A percentile compares a stretch with the other conserved stretches of the same genome.
Evolutionary conservation across 805 yeast species (phyloP).

Genomic region (Metschnikowia shivogae): DNA sequence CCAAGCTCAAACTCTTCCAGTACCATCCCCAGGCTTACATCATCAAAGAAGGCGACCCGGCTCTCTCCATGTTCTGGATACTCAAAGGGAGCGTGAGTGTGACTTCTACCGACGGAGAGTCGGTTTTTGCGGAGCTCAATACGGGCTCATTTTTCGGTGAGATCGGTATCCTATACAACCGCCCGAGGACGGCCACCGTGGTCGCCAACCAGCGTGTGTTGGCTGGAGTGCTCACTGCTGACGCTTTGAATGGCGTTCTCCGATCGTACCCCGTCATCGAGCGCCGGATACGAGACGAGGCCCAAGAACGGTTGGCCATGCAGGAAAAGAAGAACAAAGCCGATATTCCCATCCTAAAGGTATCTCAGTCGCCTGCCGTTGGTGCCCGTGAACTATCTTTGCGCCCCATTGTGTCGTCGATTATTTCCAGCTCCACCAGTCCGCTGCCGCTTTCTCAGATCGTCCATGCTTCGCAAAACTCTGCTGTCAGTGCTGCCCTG

Average conservation of each 20-base stretch:
- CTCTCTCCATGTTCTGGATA: conserved; percentile 77
- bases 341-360: conserved; percentile 30
- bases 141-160: conserved; percentile 77
- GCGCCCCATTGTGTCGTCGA: conserved; percentile 18
- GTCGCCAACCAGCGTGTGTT: conserved; percentile 64
- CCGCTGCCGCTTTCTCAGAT: conserved; percentile 21
- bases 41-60: conserved; percentile 67
- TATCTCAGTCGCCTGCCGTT: conserved; percentile 15
- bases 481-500: not conserved
- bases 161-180: conserved; percentile 68
- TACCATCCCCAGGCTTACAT: conserved; percentile 67
- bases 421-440: conserved; percentile 10
- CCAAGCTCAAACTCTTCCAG: conserved; percentile 54
- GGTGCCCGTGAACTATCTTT: conserved; percentile 7
- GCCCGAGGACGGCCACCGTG: conserved; percentile 78
- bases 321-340: conserved; percentile 56
- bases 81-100: conserved; percentile 73
- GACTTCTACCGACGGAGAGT: conserved; percentile 73
- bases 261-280: conserved; percentile 64
- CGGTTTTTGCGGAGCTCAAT: conserved; percentile 63
- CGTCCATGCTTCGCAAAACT: conserved; percentile 9
- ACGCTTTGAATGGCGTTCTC: conserved; percentile 54
- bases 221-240: conserved; percentile 64
- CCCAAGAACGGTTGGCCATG: conserved; percentile 71
- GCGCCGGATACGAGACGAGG: conserved; percentile 69